Evolutionary conservation across 2,329 filamentous ascomycete species (phyloP).

Genomic region (Ceratocystis lukuohia): DNA sequence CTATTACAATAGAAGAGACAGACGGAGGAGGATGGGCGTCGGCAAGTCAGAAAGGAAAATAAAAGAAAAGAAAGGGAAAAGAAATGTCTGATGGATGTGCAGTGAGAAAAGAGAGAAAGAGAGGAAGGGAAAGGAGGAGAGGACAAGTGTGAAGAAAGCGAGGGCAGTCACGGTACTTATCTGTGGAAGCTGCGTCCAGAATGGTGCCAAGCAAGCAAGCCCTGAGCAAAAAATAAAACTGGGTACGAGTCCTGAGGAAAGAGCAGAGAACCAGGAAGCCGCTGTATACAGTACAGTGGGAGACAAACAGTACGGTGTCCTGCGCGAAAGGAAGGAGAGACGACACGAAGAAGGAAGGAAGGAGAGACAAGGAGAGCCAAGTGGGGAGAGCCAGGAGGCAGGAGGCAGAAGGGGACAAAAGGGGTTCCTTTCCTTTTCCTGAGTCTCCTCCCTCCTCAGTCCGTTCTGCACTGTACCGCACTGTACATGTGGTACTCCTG

Average conservation of each 20-base stretch:
- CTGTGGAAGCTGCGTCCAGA: constrained; percentile 19
- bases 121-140: constrained; percentile 28
- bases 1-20: constrained; percentile 27
- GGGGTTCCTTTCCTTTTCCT: background rate
- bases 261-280: no score
- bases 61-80: constrained; percentile 30
- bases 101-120: constrained; percentile 25
- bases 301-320: no score
- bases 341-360: constrained; percentile 1
- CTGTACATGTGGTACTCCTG: background rate
- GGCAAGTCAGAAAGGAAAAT: constrained; percentile 38
- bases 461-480: background rate
- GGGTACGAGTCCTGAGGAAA: no score
- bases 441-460: background rate
- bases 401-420: constrained; percentile 13
- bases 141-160: constrained; percentile 20
- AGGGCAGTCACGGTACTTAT: constrained; percentile 34
- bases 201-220: no score
- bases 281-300: background rate
- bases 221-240: no score
- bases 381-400: no score
- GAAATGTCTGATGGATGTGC: constrained; percentile 23
- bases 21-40: constrained; percentile 22
- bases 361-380: no score
- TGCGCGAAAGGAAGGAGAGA: background rate